Evolutionary conservation across 2,329 filamentous ascomycete species (phyloP).

Genomic region (Neonectria coccinea): DNA sequence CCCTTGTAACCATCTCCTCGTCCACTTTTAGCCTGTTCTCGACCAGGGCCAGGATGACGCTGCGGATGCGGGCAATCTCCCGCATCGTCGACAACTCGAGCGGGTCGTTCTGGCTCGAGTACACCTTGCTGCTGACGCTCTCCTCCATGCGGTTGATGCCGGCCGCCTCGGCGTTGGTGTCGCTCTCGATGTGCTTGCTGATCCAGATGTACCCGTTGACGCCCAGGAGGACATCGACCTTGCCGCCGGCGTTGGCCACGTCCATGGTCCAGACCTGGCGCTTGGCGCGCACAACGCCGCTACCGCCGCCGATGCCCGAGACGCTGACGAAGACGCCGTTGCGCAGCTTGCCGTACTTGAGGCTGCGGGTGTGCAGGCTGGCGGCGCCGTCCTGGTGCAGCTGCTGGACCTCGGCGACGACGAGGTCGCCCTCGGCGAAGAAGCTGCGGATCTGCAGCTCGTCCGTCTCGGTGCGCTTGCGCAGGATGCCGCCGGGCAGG

Average conservation of each 20-base stretch:
- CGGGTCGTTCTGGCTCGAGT: conserved; percentile 93
- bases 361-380: conserved; percentile 85
- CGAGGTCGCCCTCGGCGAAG: conserved; percentile 92
- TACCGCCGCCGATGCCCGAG: conserved; percentile 84
- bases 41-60: conserved; percentile 84
- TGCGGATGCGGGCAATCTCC: conserved; percentile 87
- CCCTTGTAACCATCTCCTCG: conserved; percentile 85
- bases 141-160: conserved; percentile 89
- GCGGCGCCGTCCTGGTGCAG: conserved; percentile 88
- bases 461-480: conserved; percentile 92
- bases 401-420: conserved; percentile 94
- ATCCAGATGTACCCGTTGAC: conserved; percentile 99
- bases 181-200: conserved; percentile 80
- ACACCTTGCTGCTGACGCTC: conserved; percentile 84
- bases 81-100: conserved; percentile 81
- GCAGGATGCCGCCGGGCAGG: conserved; percentile 89
- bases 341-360: conserved; percentile 95
- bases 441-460: conserved; percentile 98
- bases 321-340: conserved; percentile 93
- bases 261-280: conserved; percentile 90
- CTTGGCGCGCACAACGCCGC: conserved; percentile 84
- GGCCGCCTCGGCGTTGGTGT: conserved; percentile 60
- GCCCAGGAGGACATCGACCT: conserved; percentile 87
- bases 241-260: conserved; percentile 65
- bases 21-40: conserved; percentile 87